These are phyloP conservation scores for Trametes meyenii DNA, from an alignment of 768 basidiomycete species.

Conservation along the genomic window DNA sequence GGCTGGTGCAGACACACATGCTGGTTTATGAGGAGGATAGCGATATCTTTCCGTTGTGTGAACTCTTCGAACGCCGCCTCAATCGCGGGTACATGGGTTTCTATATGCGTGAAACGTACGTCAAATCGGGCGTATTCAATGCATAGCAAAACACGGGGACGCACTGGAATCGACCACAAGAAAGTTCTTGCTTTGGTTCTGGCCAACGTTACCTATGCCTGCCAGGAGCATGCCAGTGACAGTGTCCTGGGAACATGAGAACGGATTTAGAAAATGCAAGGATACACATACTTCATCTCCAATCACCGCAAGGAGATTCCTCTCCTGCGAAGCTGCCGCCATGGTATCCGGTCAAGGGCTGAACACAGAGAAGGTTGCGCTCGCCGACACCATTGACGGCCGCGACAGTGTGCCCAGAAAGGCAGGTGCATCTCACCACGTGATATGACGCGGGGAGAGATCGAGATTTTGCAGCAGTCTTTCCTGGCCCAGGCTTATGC, in stretches of 20 bases:
- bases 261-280: not conserved
- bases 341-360: conserved; percentile 5
- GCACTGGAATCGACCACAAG: conserved; percentile 91
- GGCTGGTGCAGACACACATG: conserved; percentile 63
- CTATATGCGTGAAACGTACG: conserved; percentile 42
- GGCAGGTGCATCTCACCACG: conserved; percentile 18
- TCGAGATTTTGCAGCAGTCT: conserved; percentile 10
- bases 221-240: conserved; percentile 95
- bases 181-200: conserved; percentile 96
- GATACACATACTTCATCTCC: conserved; percentile 82
- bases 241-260: conserved; percentile 68
- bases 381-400: conserved; percentile 4
- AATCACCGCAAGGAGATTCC: conserved; percentile 91
- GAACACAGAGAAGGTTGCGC: not conserved
- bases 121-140: not conserved
- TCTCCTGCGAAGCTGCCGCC: conserved; percentile 68
- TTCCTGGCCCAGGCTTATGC: not conserved
- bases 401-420: conserved; percentile 4
- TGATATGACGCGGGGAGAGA: conserved; percentile 23
- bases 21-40: conserved; percentile 97
- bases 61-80: conserved; percentile 94
- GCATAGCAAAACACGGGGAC: conserved; percentile 31
- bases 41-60: conserved; percentile 92
- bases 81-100: conserved; percentile 88
- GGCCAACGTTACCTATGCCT: conserved; percentile 90